Evolutionary conservation across 2,329 filamentous ascomycete genomes (phyloP).

Genomic region (Coleophoma eucalyptorum): DNA sequence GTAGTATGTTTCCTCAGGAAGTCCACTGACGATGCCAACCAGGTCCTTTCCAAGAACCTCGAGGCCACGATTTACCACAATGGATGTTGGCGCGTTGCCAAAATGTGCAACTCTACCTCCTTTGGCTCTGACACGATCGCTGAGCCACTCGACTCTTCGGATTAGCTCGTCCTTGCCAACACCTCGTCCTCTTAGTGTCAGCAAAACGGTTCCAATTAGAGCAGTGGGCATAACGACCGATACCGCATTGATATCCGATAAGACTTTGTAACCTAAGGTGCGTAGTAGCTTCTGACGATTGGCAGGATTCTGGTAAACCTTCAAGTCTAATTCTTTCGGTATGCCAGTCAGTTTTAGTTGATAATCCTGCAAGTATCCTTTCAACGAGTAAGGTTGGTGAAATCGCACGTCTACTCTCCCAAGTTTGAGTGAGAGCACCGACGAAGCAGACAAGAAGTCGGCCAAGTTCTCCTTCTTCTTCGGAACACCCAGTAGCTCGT

Average conservation of each 20-base stretch:
- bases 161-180: constrained; percentile 85
- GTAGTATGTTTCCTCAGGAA: constrained; percentile 90
- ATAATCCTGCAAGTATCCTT: constrained; percentile 77
- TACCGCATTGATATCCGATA: constrained; percentile 92
- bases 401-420: constrained; percentile 94
- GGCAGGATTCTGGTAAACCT: constrained; percentile 34
- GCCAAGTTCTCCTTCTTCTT: constrained; percentile 93
- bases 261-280: constrained; percentile 85
- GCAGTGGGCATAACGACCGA: constrained; percentile 98
- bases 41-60: constrained; percentile 89
- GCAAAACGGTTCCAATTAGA: constrained; percentile 85
- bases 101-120: constrained; percentile 94
- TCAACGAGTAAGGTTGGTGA: constrained; percentile 91
- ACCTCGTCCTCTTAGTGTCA: constrained; percentile 87
- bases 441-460: constrained; percentile 83
- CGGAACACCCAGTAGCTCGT: constrained; percentile 85
- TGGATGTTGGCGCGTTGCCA: constrained; percentile 70
- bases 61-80: constrained; percentile 83
- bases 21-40: constrained; percentile 72
- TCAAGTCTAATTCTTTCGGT: constrained; percentile 41
- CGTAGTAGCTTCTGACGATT: constrained; percentile 65
- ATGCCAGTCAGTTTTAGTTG: constrained; percentile 52
- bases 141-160: constrained; percentile 87
- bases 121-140: constrained; percentile 74
- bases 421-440: constrained; percentile 81